Conservation (phyloP, 2,329 filamentous ascomycete species). For the Lizonia empirigonia region DNA sequence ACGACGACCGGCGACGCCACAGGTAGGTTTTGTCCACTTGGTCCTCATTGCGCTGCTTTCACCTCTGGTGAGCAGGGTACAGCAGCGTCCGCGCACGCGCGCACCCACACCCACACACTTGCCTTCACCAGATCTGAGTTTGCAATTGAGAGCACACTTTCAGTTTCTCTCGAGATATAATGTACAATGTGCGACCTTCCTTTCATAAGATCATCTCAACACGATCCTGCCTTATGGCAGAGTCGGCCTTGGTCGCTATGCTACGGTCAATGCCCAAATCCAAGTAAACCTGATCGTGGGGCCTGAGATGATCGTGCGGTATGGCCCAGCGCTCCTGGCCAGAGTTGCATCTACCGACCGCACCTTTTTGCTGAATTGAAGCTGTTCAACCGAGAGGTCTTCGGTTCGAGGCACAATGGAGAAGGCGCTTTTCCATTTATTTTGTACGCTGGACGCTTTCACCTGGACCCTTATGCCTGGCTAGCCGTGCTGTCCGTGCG, state of each 20-base stretch:
- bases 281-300: neutral
- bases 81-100: neutral
- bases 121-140: slow-evolving; percentile 1
- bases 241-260: slow-evolving; percentile 8
- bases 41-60: neutral
- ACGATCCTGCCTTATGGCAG: slow-evolving; percentile 2
- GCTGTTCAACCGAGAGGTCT: neutral
- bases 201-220: neutral
- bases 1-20: too few relatives aligned
- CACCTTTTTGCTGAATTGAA: neutral
- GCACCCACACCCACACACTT: too few relatives aligned
- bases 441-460: neutral
- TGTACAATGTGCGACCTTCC: neutral
- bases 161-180: neutral
- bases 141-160: neutral
- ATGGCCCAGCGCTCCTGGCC: slow-evolving; percentile 11
- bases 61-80: neutral
- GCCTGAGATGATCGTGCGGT: neutral
- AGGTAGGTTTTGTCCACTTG: neutral
- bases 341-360: slow-evolving; percentile 7
- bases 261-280: neutral
- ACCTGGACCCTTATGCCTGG: neutral
- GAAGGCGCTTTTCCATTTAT: neutral
- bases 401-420: slow-evolving; percentile 1
- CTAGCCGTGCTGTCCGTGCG: neutral